Percentiles rank a stretch among this genome's conserved stretches.
These are phyloP conservation scores for Pleurotus giganteus DNA, from an alignment of 768 basidiomycete species.

Conservation along the genomic window DNA sequence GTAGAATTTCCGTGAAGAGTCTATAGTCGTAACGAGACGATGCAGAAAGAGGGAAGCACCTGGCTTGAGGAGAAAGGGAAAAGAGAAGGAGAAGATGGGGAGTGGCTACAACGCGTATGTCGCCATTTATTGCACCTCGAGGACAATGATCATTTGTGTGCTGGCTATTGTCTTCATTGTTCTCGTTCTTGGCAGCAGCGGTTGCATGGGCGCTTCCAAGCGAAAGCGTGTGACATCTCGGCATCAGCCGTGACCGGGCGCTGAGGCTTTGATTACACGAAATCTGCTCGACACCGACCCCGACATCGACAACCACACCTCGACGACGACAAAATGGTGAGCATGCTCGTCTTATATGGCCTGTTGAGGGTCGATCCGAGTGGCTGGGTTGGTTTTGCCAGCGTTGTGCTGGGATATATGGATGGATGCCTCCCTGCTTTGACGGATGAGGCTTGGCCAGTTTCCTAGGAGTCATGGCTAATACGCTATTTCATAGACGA, in stretches of 20 bases:
- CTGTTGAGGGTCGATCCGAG: not conserved
- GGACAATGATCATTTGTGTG: conserved; percentile 1
- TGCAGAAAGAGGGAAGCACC: conserved; percentile 3
- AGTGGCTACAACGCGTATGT: not conserved
- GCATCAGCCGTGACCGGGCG: too few relatives aligned
- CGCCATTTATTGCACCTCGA: not conserved
- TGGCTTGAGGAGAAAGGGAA: not conserved
- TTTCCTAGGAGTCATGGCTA: not conserved
- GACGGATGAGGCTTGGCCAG: not conserved
- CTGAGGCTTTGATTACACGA: too few relatives aligned
- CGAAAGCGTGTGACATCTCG: too few relatives aligned
- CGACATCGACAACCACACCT: not conserved
- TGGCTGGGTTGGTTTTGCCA: not conserved
- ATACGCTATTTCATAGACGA: conserved; percentile 59
- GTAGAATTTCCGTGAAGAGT: not conserved
- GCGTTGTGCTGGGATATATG: not conserved
- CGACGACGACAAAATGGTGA: conserved; percentile 10
- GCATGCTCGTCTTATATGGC: not conserved
- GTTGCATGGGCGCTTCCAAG: not conserved
- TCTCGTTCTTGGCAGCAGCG: not conserved
- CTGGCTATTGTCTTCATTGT: conserved; percentile 6
- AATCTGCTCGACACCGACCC: not conserved
- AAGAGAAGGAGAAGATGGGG: not conserved
- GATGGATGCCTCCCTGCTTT: not conserved
- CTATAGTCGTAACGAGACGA: not conserved